phyloP scores from a whole-genome alignment of 2,329 filamentous ascomycete genomes.

The Dryadomyces quercus-mongolicae region DNA sequence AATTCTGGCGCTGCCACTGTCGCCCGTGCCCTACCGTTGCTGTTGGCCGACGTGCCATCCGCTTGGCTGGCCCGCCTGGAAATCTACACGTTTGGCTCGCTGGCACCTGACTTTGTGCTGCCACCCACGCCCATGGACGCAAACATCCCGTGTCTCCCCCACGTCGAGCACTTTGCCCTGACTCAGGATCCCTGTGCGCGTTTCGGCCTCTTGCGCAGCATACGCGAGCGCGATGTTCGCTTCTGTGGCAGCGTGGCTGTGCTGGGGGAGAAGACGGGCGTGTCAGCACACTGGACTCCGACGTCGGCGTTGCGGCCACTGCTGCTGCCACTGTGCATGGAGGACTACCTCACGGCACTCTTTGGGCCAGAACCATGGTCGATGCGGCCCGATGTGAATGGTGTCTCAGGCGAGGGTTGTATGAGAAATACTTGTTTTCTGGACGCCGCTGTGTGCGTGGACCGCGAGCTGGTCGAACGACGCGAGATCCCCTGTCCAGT shows the following conservation, averaged over 20 bases:
- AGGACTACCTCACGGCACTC: conserved; percentile 24
- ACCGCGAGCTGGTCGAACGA: conserved; percentile 28
- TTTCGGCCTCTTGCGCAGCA: conserved; percentile 24
- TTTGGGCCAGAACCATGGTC: conserved; percentile 19
- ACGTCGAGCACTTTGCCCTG: conserved; percentile 25
- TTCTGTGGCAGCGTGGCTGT: conserved; percentile 28
- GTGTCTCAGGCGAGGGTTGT: no score
- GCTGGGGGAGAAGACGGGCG: conserved; percentile 11
- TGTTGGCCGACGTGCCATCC: conserved; percentile 24
- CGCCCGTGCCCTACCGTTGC: conserved; percentile 22
- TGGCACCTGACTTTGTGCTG: conserved; percentile 23
- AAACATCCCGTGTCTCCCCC: conserved; percentile 8
- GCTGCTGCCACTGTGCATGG: conserved; percentile 14
- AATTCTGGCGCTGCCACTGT: conserved; percentile 24
- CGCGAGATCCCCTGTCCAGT: conserved; percentile 21
- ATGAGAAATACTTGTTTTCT: conserved; percentile 19
- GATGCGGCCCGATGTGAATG: conserved; percentile 7
- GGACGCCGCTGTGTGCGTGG: conserved; percentile 22
- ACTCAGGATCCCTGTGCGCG: conserved; percentile 24
- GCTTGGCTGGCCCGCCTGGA: conserved; percentile 26
- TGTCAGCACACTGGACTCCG: neutral
- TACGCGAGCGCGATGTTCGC: conserved; percentile 22
- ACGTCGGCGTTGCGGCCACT: neutral
- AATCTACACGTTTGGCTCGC: conserved; percentile 31
- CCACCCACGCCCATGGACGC: no score